Percentiles rank a stretch among this genome's conserved stretches.
Conservation (phyloP, 352 stramenopile species). For the Phytophthora foliorum region DNA sequence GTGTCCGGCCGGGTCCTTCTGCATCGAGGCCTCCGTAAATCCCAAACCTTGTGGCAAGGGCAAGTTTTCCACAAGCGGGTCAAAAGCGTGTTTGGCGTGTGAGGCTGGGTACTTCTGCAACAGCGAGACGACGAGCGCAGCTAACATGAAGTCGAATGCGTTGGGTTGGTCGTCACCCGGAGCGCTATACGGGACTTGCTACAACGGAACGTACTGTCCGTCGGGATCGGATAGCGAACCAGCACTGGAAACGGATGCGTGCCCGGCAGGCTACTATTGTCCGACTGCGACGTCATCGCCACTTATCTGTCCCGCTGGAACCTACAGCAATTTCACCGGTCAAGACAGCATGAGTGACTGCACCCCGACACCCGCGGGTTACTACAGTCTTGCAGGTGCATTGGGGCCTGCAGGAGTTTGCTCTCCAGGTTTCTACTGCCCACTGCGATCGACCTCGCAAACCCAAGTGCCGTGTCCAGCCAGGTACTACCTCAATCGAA, state of each 20-base stretch:
- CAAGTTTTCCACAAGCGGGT: slow-evolving; percentile 59
- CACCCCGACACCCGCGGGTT: slow-evolving; percentile 74
- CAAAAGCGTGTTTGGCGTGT: slow-evolving; percentile 67
- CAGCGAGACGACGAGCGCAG: slow-evolving; percentile 69
- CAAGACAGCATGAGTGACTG: slow-evolving; percentile 82
- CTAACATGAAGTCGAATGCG: slow-evolving; percentile 66
- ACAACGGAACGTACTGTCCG: slow-evolving; percentile 91
- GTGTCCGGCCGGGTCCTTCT: slow-evolving; percentile 89
- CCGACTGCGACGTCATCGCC: slow-evolving; percentile 70
- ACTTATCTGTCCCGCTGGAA: slow-evolving; percentile 85
- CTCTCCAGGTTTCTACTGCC: slow-evolving; percentile 89
- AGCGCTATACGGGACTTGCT: slow-evolving; percentile 80
- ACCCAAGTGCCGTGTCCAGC: slow-evolving; percentile 84
- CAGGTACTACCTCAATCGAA: slow-evolving; percentile 80
- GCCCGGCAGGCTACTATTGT: slow-evolving; percentile 87
- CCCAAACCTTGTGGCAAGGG: slow-evolving; percentile 82
- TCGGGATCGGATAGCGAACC: slow-evolving; percentile 75
- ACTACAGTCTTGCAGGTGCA: slow-evolving; percentile 71
- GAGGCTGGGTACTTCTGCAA: slow-evolving; percentile 86
- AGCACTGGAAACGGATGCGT: slow-evolving; percentile 73
- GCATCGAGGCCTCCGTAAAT: slow-evolving; percentile 62
- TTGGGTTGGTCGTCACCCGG: slow-evolving; percentile 67
- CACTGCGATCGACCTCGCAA: slow-evolving; percentile 64
- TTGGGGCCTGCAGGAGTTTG: slow-evolving; percentile 70
- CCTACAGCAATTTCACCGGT: slow-evolving; percentile 85